These are phyloP conservation scores for Trypanosoma boissoni DNA, from an alignment of 208 protist genomes.

Conservation along the genomic window DNA sequence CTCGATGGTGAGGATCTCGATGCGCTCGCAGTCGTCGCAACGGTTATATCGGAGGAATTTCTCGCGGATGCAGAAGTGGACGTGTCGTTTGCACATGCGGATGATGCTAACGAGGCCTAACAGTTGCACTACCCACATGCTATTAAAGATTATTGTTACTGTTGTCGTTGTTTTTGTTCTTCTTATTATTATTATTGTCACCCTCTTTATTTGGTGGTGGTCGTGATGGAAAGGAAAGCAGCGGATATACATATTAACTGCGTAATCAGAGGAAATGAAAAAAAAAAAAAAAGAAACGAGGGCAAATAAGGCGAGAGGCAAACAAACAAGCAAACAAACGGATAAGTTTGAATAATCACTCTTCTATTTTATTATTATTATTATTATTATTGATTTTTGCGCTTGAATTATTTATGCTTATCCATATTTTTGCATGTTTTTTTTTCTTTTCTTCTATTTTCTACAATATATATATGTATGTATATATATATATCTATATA, in stretches of 20 bases:
- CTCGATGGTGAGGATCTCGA: conserved; percentile 40
- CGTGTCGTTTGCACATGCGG: conserved; percentile 27
- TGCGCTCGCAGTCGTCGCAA: conserved; percentile 23
- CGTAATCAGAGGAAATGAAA: neutral
- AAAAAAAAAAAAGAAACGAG: conserved; percentile 1
- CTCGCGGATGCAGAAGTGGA: conserved; percentile 25
- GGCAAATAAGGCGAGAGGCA: no score
- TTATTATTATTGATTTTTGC: conserved; percentile 7
- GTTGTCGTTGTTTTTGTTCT: no score
- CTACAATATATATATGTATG: no score
- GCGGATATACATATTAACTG: neutral
- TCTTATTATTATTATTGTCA: no score
- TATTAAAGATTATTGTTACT: no score
- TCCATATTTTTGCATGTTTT: no score
- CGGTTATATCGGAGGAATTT: conserved; percentile 14
- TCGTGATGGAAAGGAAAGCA: neutral
- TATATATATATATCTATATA: no score
- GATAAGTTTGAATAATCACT: neutral
- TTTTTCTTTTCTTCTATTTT: conserved; percentile 14
- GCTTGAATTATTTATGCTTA: conserved; percentile 1
- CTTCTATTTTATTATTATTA: conserved; percentile 12
- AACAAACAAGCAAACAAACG: no score
- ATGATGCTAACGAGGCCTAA: no score
- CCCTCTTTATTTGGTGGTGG: no score
- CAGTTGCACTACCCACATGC: no score